Evolutionary conservation across 176 grass and related monocot species (phyloP), one percentile per base, ranked within the genome.

Genomic region (Tillandsia fasciculata): DNA sequence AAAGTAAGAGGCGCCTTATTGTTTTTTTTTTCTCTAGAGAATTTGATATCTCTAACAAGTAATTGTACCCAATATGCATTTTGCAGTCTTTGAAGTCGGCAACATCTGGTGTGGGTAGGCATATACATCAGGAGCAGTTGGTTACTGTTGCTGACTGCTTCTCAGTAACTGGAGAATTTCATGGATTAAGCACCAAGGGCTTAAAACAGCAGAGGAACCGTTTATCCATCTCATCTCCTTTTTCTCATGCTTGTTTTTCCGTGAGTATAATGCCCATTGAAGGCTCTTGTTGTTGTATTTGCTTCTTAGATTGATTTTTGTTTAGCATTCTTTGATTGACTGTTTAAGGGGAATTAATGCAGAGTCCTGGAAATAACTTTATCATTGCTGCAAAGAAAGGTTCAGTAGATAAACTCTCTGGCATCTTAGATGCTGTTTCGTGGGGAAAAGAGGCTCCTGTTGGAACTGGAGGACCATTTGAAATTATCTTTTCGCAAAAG

Each of bases 171-270:
- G 89, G 93, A 12, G 71, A 92, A 57, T 92, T 97, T 70, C 93
- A 87, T 53, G 84, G 84, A 57, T 71, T 97, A 83, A 87, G 79
- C 72, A 83, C 69, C 51, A 85, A 87, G 27, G 93, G 93, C 59
- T 73, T 92, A 71, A 92, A 85, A 79, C 72, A 81, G 53, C 93
- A 92, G 57, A 81, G 77, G 24, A 68, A 80, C 66, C 70, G 48
- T 26, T 77, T 90, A 53, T 80, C 81, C 24, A 71, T 92, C 51
- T 90, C 89, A 50, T 88, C 89, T 83, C 93, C 93, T 72, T 97
- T 97, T 80, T 80, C 79, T 48, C 89, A 92, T 92, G 89, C 93
- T 66, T 97, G 86, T 71, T 90, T 97, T 79, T 80, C 88, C 66
- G 93, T 97, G 70, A 92, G 93, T 90, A 17, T 59, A 17, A 9